Conservation (phyloP, 192 early-diverging fungal species). For the Backusella liffmaniae region DNA sequence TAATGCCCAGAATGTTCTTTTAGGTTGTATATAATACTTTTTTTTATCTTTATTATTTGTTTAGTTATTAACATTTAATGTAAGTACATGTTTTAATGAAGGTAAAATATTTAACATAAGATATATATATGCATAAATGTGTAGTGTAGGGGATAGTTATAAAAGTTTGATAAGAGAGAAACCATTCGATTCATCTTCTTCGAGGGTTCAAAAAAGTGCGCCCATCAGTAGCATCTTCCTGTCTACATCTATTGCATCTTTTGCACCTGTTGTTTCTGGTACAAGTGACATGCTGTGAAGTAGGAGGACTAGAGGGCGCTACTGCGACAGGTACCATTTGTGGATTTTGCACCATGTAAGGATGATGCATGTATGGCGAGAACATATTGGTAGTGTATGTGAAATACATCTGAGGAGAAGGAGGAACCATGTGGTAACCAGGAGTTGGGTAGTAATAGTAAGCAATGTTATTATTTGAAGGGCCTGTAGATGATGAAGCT, state of each 20-base stretch:
- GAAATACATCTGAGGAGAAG: neutral
- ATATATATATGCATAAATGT: too few relatives aligned
- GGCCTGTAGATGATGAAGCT: neutral
- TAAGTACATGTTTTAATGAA: too few relatives aligned
- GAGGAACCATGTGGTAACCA: neutral
- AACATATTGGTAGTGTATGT: neutral
- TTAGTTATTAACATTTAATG: too few relatives aligned
- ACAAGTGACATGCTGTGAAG: neutral
- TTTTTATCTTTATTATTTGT: too few relatives aligned
- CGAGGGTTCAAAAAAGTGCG: neutral
- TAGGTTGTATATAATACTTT: too few relatives aligned
- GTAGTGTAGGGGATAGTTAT: too few relatives aligned
- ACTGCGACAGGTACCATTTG: neutral
- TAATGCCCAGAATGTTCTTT: too few relatives aligned
- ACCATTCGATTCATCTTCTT: too few relatives aligned
- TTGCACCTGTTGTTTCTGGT: neutral
- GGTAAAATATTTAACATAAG: too few relatives aligned
- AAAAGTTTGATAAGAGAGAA: too few relatives aligned
- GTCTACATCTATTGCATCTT: neutral
- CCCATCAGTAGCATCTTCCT: neutral
- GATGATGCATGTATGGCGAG: neutral
- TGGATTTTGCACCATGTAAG: neutral
- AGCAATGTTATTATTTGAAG: neutral
- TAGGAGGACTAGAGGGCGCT: neutral
- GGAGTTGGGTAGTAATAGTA: neutral